Evolutionary conservation across 2,329 filamentous ascomycete genomes (phyloP).

Genomic region (Tolypocladium capitatum): DNA sequence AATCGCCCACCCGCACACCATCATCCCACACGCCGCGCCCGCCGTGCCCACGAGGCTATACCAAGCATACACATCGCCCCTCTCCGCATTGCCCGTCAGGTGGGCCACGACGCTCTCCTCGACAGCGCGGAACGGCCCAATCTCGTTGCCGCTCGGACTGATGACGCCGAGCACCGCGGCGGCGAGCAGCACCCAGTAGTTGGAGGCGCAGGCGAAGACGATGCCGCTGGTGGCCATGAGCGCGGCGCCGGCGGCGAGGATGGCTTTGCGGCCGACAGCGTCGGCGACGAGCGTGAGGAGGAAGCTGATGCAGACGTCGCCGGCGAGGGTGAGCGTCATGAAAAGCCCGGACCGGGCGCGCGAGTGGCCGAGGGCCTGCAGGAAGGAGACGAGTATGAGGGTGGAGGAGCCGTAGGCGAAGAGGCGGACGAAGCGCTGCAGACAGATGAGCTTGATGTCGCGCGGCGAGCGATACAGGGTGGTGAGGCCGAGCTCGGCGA

Average conservation of each 20-base stretch:
- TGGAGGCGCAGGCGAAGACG: slow-evolving; percentile 36
- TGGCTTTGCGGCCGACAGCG: slow-evolving; percentile 36
- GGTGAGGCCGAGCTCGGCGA: slow-evolving; percentile 14
- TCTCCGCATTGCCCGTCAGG: slow-evolving; percentile 28
- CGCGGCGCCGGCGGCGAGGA: slow-evolving; percentile 39
- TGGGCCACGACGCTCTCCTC: slow-evolving; percentile 49
- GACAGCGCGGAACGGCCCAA: slow-evolving; percentile 48
- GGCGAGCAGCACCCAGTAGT: slow-evolving; percentile 44
- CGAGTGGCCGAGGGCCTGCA: slow-evolving; percentile 35
- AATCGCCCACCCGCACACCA: slow-evolving; percentile 46
- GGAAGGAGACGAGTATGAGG: slow-evolving; percentile 43
- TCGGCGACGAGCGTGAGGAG: slow-evolving; percentile 46
- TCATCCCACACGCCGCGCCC: slow-evolving; percentile 46
- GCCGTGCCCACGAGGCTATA: slow-evolving; percentile 45
- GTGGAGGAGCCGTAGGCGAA: slow-evolving; percentile 49
- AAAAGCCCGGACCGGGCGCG: slow-evolving; percentile 45
- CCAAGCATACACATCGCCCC: slow-evolving; percentile 49
- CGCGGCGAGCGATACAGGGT: slow-evolving; percentile 10
- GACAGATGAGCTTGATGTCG: slow-evolving; percentile 44
- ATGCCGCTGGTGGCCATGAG: slow-evolving; percentile 44
- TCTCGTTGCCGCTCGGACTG: slow-evolving; percentile 51
- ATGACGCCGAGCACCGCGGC: slow-evolving; percentile 50
- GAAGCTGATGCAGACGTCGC: slow-evolving; percentile 46
- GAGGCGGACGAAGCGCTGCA: slow-evolving; percentile 47
- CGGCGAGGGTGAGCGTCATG: slow-evolving; percentile 50